Evolutionary conservation across 2,329 filamentous ascomycete genomes (phyloP), one percentile per base, ranked within the genome.

Genomic region (Zarea fungicola): DNA sequence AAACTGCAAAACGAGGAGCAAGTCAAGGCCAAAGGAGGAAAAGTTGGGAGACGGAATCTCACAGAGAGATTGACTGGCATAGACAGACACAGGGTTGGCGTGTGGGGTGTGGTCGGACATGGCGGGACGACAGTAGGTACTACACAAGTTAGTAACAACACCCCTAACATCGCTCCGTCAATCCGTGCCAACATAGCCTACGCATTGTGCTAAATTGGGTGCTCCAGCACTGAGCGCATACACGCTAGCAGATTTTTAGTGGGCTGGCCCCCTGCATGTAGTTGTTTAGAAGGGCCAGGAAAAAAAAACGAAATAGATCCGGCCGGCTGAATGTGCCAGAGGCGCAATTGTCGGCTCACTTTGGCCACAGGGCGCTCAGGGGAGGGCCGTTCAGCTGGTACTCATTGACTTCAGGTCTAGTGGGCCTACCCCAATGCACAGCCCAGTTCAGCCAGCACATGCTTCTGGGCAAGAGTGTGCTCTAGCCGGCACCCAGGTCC

Each of bases 1-100:
- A 45, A 52, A 57, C 54, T 54, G 53, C 49, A 48, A 50, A 42
- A 31, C 39, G 52, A 43, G 36, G 41, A 35, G 35, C 36, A 31
- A 41, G 22, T 10, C 31, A 48, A n/a, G 9, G 23, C 21, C 32
- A 22, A 34, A 37, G 37, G 35, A 41, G 16, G 18, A 40, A 39
- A 48, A 36, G 36, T 48, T 21, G 37, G 29, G 26, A 19, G n/a
- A n/a, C n/a, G n/a, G n/a, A n/a, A n/a, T n/a, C n/a, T n/a, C n/a
- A n/a, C n/a, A n/a, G n/a, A 29, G 26, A 16, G 21, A 42, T 23
- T 23, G 10, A 35, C 26, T 34, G 35, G 19, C 36, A 18, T 47
- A 26, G 35, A 39, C 21, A 26, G 36, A 35, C 29, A 35, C n/a
- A 21, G 46, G 36, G n/a, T 37, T 48, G 29, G 26, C 9, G 25